Base-by-base conservation (phyloP, 768 basidiomycete genomes). In the Mycena amicta region DNA sequence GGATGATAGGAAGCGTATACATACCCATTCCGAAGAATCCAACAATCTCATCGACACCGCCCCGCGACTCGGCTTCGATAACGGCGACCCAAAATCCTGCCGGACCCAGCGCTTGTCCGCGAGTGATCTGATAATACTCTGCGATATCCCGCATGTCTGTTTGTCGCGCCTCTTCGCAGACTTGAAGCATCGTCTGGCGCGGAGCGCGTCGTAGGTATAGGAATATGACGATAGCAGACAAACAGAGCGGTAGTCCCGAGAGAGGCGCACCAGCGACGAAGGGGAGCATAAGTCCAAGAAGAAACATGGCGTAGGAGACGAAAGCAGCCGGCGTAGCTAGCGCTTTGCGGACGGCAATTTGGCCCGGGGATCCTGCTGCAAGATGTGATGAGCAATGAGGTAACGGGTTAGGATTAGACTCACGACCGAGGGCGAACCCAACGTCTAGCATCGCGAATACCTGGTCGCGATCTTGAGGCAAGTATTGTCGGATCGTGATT, bases 11-110 rank as follows among this genome's bases (percentile, higher is more conserved):
- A n/a, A n/a, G n/a, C n/a, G n/a, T n/a, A 11, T 6, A 43, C 66
- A 6, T 18, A 70, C 68, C 68, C 15, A 68, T 45, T 8, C 54
- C 67, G n/a, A 68, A 40, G 29, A 51, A 61, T 12, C 69, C 67
- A 8, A 70, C 63, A 16, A 68, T 60, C 30, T 65, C 63, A 12
- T 49, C 47, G 25, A 13, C 2, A 51, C 51, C 3, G 50, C 43
- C 22, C 33, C 31, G 13, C 45, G 13, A 39, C 65, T 56, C 3
- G 62, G 57, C 3, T 25, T 62, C 61, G n/a, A 55, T 58, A 31
- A 59, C 69, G 8, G 61, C 66, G 23, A 70, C 66, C 67, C 67
- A 70, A 45, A 70, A 70, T 6, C 52, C 69, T 12, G 62, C 66
- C 3, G 61, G 61, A 23, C 58, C 53, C 27, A n/a, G n/a, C n/a